phyloP scores from a whole-genome alignment of 805 yeast species.

The Pichia membranifaciens region DNA sequence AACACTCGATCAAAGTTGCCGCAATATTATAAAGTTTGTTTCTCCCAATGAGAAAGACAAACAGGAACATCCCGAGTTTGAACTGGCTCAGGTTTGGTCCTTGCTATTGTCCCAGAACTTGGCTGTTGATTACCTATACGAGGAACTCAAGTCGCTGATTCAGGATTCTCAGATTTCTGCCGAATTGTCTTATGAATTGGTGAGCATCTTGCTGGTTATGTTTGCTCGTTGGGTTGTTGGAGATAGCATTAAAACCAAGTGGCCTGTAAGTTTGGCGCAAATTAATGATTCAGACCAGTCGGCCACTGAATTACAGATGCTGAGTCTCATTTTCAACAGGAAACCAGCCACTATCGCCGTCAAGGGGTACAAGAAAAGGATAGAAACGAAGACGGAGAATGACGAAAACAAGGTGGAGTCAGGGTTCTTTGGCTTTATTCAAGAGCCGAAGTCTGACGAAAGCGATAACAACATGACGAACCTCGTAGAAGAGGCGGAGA shows the following conservation, averaged over 20 bases:
- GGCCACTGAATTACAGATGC: neutral
- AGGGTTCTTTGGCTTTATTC: conserved; percentile 28
- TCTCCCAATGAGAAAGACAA: conserved; percentile 4
- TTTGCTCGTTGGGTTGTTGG: conserved; percentile 21
- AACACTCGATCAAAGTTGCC: conserved; percentile 8
- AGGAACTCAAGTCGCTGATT: conserved; percentile 16
- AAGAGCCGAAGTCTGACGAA: conserved; percentile 22
- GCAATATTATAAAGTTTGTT: conserved; percentile 12
- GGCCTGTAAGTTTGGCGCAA: conserved; percentile 21
- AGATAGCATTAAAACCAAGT: conserved; percentile 13
- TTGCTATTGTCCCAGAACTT: neutral
- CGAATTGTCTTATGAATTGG: conserved; percentile 19
- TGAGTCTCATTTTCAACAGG: conserved; percentile 19
- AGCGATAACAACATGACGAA: conserved; percentile 1
- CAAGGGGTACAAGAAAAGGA: conserved; percentile 2
- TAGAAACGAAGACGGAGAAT: neutral
- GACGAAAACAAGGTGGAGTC: conserved; percentile 21
- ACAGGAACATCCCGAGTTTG: conserved; percentile 15
- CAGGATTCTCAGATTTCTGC: conserved; percentile 2
- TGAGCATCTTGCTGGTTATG: conserved; percentile 21
- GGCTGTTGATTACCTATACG: conserved; percentile 23
- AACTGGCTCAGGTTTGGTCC: conserved; percentile 19
- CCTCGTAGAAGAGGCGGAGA: neutral
- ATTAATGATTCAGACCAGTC: conserved; percentile 8
- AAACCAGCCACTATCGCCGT: conserved; percentile 10